Conservation (phyloP, 306 rosid species). For the Astragalus membranaceus region DNA sequence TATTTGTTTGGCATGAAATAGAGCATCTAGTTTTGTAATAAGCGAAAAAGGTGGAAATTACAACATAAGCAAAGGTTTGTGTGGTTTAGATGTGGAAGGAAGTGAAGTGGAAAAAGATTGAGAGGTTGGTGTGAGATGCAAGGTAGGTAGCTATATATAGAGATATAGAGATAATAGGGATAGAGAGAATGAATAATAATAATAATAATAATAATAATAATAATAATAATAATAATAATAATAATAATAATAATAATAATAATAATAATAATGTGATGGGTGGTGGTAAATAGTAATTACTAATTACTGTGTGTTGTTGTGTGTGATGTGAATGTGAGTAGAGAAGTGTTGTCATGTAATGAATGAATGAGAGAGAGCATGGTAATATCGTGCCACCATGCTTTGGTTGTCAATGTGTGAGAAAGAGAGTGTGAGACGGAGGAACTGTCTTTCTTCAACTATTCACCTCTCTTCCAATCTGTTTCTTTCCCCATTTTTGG, state of each 20-base stretch:
- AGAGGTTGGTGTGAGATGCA: constrained; percentile 18
- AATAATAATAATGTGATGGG: neutral
- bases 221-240: too few species aligned
- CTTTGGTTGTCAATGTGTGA: constrained; percentile 72
- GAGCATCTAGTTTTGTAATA: too few species aligned
- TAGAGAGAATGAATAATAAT: neutral
- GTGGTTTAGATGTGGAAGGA: constrained; percentile 13
- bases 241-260: too few species aligned
- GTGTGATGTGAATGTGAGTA: too few species aligned
- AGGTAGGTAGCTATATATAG: neutral
- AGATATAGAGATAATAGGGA: neutral
- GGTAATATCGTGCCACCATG: constrained; percentile 30
- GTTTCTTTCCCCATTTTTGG: constrained; percentile 45
- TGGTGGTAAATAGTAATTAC: constrained; percentile 14
- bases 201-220: too few species aligned
- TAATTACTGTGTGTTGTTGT: neutral
- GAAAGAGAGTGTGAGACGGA: constrained; percentile 92
- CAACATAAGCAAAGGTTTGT: constrained; percentile 9
- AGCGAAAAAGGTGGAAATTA: constrained; percentile 1
- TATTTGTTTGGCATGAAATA: too few species aligned
- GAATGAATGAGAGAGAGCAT: neutral
- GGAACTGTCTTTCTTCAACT: constrained; percentile 12
- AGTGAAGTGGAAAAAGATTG: constrained; percentile 20
- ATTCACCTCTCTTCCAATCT: constrained; percentile 30
- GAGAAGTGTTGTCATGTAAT: neutral